Evolutionary conservation across 139 green algal species (phyloP).

Genomic region (Zygnema circumcarinatum): DNA sequence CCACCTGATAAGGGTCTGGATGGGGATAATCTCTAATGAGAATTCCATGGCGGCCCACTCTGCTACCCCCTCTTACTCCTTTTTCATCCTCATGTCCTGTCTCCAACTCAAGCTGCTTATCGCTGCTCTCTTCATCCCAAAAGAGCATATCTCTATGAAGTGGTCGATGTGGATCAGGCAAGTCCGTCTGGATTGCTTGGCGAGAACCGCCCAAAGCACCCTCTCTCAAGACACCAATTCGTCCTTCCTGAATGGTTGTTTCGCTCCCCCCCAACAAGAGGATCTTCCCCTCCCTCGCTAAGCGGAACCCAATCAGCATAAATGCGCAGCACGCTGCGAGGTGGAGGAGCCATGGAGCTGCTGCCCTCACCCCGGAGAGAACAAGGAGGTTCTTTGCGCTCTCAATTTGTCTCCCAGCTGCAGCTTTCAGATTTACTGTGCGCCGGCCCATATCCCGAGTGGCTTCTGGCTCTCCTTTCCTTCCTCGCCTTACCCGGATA

Average conservation of each 20-base stretch:
- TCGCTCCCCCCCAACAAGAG: background rate
- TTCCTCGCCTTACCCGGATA: background rate
- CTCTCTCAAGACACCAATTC: background rate
- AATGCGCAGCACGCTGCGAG: conserved; percentile 3
- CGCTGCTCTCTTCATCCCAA: background rate
- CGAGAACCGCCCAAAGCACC: background rate
- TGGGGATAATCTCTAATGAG: conserved; percentile 6
- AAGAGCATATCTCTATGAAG: background rate
- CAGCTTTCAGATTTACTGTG: background rate
- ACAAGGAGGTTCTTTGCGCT: background rate
- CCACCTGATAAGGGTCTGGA: conserved; percentile 15
- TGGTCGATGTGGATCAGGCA: too few relatives aligned
- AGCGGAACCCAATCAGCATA: conserved; percentile 19
- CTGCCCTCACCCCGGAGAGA: too few relatives aligned
- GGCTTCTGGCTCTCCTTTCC: background rate
- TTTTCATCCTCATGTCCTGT: background rate
- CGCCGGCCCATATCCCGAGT: background rate
- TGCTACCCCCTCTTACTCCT: background rate
- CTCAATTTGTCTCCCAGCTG: too few relatives aligned
- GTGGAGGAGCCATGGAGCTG: too few relatives aligned
- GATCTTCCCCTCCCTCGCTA: conserved; percentile 1
- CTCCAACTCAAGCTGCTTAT: background rate
- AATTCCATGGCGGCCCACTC: conserved; percentile 24
- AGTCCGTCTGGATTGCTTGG: background rate
- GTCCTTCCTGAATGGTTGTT: background rate